Conservation (phyloP, 2,329 filamentous ascomycete genomes). For the Fusarium palustre region DNA sequence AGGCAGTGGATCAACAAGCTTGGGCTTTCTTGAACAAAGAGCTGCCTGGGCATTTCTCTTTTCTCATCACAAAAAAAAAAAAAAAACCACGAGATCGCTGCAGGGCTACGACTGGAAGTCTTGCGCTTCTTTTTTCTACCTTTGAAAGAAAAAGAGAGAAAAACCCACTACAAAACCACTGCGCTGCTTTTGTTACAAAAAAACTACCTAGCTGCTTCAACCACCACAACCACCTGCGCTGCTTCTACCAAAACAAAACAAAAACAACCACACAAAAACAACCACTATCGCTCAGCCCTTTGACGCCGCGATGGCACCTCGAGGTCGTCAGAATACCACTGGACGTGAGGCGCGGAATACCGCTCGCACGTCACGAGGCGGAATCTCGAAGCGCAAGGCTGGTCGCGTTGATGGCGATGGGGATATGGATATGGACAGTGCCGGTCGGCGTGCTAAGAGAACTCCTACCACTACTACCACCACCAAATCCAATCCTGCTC, state of each 20-base stretch:
- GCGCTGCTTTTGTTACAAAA: neutral
- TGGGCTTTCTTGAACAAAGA: neutral
- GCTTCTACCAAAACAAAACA: conserved; percentile 1
- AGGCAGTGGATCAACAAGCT: neutral
- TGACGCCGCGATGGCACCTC: conserved; percentile 51
- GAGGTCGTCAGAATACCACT: conserved; percentile 48
- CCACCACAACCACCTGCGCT: neutral
- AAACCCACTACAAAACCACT: neutral
- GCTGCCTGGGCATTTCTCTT: neutral
- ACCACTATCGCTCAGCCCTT: conserved; percentile 1
- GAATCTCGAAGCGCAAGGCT: conserved; percentile 63
- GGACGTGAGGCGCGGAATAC: conserved; percentile 50
- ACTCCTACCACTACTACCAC: conserved; percentile 26
- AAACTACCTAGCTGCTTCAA: neutral
- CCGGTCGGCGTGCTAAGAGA: conserved; percentile 52
- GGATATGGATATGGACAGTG: conserved; percentile 68
- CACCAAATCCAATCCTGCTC: conserved; percentile 47
- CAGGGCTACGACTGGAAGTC: neutral
- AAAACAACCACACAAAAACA: conserved; percentile 2
- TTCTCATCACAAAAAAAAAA: neutral
- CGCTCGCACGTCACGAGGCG: conserved; percentile 55
- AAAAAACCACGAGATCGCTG: conserved; percentile 1
- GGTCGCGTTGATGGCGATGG: conserved; percentile 65
- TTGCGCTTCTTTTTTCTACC: conserved; percentile 19
- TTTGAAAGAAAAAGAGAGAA: no score